Evolutionary conservation across 352 stramenopile genomes (phyloP).

Genomic region (Globisporangium canariense): DNA sequence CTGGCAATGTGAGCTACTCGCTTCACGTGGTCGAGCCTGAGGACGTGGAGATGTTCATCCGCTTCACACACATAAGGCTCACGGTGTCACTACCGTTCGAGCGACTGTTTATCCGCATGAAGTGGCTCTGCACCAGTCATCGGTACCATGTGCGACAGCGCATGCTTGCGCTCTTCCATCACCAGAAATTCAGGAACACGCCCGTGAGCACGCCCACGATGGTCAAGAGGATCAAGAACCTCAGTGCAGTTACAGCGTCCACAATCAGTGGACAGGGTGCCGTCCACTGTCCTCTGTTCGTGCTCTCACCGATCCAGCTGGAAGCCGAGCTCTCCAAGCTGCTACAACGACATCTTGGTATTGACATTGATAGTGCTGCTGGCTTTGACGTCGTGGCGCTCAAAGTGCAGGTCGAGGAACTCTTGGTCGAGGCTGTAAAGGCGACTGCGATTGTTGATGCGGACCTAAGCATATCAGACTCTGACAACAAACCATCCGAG

Average conservation of each 20-base stretch:
- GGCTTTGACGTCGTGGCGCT: constrained; percentile 10
- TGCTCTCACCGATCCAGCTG: constrained; percentile 28
- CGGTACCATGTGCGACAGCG: constrained; percentile 49
- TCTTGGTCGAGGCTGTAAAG: constrained; percentile 10
- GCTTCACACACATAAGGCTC: constrained; percentile 27
- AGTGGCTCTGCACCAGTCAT: constrained; percentile 49
- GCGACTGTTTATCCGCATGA: constrained; percentile 35
- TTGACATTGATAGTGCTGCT: constrained; percentile 7
- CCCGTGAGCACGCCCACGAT: constrained; percentile 11
- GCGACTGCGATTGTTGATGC: neutral
- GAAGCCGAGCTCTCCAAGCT: constrained; percentile 27
- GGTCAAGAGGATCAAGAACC: constrained; percentile 18
- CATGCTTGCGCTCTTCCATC: constrained; percentile 42
- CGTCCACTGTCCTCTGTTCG: constrained; percentile 43
- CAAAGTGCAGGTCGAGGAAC: constrained; percentile 18
- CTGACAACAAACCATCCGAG: neutral
- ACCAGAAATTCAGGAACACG: constrained; percentile 28
- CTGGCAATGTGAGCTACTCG: neutral
- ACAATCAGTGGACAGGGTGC: constrained; percentile 4
- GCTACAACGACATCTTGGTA: constrained; percentile 12
- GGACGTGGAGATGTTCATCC: constrained; percentile 32
- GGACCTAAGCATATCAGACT: neutral
- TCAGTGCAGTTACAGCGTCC: constrained; percentile 1
- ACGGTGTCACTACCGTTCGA: constrained; percentile 27
- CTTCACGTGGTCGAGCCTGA: constrained; percentile 14